phyloP scores from a whole-genome alignment of 495 filamentous ascomycete genomes.

The Podospora sp. region DNA sequence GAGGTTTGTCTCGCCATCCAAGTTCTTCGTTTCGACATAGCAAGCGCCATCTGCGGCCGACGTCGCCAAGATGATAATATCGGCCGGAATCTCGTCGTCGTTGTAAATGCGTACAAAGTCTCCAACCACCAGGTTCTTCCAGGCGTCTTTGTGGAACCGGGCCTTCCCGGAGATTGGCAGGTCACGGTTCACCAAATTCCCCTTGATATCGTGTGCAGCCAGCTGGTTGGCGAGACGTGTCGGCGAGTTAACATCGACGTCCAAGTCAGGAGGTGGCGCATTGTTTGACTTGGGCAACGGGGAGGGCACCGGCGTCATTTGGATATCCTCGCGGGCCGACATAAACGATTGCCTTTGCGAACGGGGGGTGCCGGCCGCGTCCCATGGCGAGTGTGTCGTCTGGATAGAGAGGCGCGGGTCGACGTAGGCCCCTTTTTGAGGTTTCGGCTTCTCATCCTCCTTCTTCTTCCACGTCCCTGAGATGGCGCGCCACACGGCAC shows the following conservation, averaged over 20 bases:
- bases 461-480: constrained; percentile 49
- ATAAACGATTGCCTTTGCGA: constrained; percentile 63
- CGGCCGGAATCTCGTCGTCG: constrained; percentile 92
- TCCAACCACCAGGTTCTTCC: constrained; percentile 95
- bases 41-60: constrained; percentile 94
- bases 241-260: constrained; percentile 38
- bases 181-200: constrained; percentile 53
- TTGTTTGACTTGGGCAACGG: constrained; percentile 57
- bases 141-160: constrained; percentile 86
- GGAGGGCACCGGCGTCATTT: constrained; percentile 94
- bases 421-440: constrained; percentile 36
- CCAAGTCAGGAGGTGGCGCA: constrained; percentile 34
- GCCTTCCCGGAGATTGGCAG: constrained; percentile 50
- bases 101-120: constrained; percentile 98
- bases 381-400: constrained; percentile 58
- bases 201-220: constrained; percentile 46
- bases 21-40: constrained; percentile 96
- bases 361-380: constrained; percentile 57
- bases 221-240: constrained; percentile 66
- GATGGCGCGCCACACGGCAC: constrained; percentile 54
- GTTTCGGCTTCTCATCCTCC: constrained; percentile 30
- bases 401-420: constrained; percentile 68
- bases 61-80: constrained; percentile 93
- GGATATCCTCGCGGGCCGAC: constrained; percentile 65
- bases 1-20: constrained; percentile 97